Evolutionary conservation across 495 filamentous ascomycete species (phyloP).

Genomic region (Friedmanniomyces endolithicus): DNA sequence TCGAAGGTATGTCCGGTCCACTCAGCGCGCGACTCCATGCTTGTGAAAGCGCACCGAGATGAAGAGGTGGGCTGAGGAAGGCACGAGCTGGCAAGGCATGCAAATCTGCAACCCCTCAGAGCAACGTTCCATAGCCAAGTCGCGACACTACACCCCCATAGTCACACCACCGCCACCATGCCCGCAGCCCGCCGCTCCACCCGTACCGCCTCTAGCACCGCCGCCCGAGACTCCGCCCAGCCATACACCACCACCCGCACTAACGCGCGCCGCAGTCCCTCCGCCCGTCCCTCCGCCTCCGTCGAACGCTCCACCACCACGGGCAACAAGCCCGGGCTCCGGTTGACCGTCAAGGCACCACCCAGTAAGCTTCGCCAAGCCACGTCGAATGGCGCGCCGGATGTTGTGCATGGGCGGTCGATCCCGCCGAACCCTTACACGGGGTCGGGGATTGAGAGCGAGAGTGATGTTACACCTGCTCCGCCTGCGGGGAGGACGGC

Average conservation of each 20-base stretch:
- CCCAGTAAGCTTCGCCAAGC: constrained; percentile 71
- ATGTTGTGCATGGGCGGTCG: not conserved
- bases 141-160: no score
- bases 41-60: no score
- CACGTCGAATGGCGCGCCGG: constrained; percentile 33
- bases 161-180: constrained; percentile 1
- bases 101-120: no score
- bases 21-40: not conserved
- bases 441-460: constrained; percentile 17
- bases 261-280: constrained; percentile 2
- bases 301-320: constrained; percentile 4
- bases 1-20: not conserved
- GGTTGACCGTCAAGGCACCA: constrained; percentile 74
- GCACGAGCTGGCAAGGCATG: no score
- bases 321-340: constrained; percentile 28
- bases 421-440: constrained; percentile 38
- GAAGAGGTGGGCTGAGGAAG: not conserved
- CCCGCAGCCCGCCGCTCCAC: constrained; percentile 13
- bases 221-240: not conserved
- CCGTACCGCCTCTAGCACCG: constrained; percentile 1
- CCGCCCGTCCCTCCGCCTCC: constrained; percentile 3
- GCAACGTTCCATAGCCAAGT: no score
- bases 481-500: constrained; percentile 1
- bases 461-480: constrained; percentile 14
- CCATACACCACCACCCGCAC: constrained; percentile 4